Evolutionary conservation across 106 monocot species (phyloP).

Genomic region (Agapanthus africanus): DNA sequence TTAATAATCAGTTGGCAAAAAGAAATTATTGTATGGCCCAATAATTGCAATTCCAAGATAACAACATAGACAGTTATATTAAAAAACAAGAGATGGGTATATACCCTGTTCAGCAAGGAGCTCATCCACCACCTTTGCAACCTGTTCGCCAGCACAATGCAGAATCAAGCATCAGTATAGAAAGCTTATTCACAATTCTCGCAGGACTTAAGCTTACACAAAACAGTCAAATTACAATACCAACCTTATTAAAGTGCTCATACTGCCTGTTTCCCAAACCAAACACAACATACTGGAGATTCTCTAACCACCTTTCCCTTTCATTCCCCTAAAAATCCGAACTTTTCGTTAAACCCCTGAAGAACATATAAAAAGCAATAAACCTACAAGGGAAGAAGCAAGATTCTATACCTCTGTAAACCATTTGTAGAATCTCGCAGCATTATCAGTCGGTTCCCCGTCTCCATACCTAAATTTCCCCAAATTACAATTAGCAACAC

Average conservation of each 20-base stretch:
- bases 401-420: constrained; percentile 60
- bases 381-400: background rate
- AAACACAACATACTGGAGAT: constrained; percentile 74
- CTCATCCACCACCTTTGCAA: constrained; percentile 64
- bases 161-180: constrained; percentile 3
- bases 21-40: background rate
- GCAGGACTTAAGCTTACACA: background rate
- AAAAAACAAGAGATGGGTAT: background rate
- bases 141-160: constrained; percentile 15
- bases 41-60: too few relatives aligned
- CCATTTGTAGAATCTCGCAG: constrained; percentile 96
- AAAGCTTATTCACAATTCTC: background rate
- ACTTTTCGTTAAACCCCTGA: background rate
- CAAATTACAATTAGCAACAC: background rate
- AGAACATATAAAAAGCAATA: background rate
- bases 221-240: constrained; percentile 2
- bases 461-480: constrained; percentile 69
- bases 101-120: constrained; percentile 36
- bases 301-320: constrained; percentile 50
- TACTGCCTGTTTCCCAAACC: constrained; percentile 95
- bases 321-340: constrained; percentile 54
- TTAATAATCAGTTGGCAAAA: too few relatives aligned
- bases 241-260: constrained; percentile 96
- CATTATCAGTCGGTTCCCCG: constrained; percentile 98
- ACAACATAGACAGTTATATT: too few relatives aligned